These are phyloP conservation scores for Noccaea caerulescens DNA, from an alignment of 345 rosid species.

Conservation along the genomic window DNA sequence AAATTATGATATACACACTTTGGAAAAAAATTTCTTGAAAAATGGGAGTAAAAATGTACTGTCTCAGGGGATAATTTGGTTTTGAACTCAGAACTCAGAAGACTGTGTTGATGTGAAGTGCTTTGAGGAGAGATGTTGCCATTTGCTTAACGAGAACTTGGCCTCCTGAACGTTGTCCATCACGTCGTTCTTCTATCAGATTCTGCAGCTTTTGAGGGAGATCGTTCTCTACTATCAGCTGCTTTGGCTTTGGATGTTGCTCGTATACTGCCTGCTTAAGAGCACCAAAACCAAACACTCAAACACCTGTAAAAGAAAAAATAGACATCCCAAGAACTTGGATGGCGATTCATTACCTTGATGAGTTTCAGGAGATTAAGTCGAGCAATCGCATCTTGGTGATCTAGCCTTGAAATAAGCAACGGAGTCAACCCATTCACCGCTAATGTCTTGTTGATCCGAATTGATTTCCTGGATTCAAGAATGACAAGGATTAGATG, in stretches of 20 bases:
- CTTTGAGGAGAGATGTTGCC: constrained; percentile 97
- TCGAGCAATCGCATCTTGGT: constrained; percentile 97
- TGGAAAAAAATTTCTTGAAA: constrained; percentile 21
- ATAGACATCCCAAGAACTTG: background rate
- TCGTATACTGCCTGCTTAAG: constrained; percentile 84
- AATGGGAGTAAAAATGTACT: constrained; percentile 29
- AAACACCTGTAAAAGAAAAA: background rate
- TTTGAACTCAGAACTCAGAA: constrained; percentile 63
- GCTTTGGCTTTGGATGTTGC: constrained; percentile 98
- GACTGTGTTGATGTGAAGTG: constrained; percentile 90
- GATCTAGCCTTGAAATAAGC: constrained; percentile 84
- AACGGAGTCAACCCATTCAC: constrained; percentile 95
- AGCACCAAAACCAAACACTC: background rate
- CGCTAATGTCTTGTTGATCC: constrained; percentile 92
- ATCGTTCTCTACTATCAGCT: constrained; percentile 93
- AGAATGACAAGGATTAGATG: constrained; percentile 29
- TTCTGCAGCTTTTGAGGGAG: constrained; percentile 83
- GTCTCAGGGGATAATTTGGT: background rate
- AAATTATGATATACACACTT: constrained; percentile 7
- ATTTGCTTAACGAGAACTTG: constrained; percentile 96
- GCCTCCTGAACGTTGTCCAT: constrained; percentile 94
- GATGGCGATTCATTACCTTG: constrained; percentile 55
- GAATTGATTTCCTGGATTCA: constrained; percentile 81
- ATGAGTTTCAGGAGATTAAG: constrained; percentile 91
- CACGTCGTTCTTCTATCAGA: constrained; percentile 94